phyloP scores from a whole-genome alignment of 208 protist species.

The Leptomonas pyrrhocoris region DNA sequence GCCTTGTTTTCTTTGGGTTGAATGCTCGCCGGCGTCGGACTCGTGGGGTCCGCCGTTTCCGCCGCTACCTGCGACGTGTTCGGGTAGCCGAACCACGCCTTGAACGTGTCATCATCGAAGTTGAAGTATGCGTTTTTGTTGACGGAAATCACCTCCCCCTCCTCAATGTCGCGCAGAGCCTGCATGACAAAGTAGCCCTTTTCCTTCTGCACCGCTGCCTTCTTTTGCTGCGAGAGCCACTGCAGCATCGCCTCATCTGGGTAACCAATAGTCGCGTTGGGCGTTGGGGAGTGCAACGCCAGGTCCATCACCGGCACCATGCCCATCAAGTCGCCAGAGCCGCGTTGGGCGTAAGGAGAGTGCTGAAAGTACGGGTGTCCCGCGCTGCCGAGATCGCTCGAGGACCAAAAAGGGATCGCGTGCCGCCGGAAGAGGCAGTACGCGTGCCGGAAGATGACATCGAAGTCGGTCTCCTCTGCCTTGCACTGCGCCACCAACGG shows the following conservation, averaged over 20 bases:
- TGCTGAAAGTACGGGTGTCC: constrained; percentile 81
- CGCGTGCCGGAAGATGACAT: constrained; percentile 71
- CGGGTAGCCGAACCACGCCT: constrained; percentile 87
- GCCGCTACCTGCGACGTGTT: constrained; percentile 61
- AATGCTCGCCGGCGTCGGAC: neutral
- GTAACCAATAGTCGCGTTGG: constrained; percentile 85
- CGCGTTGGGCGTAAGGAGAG: constrained; percentile 52
- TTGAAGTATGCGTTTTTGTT: constrained; percentile 90
- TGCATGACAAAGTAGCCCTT: constrained; percentile 90
- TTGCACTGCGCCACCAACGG: constrained; percentile 66
- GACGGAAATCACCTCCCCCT: constrained; percentile 74
- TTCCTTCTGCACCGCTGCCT: constrained; percentile 46
- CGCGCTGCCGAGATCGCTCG: constrained; percentile 45
- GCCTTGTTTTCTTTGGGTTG: constrained; percentile 14
- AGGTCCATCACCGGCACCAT: constrained; percentile 89
- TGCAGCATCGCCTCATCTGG: constrained; percentile 87
- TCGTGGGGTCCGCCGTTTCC: constrained; percentile 12
- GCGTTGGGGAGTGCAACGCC: constrained; percentile 74
- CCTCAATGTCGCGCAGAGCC: constrained; percentile 81
- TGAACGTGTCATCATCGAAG: constrained; percentile 87
- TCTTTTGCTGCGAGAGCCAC: constrained; percentile 82
- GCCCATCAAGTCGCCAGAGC: constrained; percentile 72
- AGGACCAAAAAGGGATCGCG: constrained; percentile 84
- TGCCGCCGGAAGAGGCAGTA: constrained; percentile 89
- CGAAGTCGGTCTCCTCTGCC: constrained; percentile 60